These are phyloP conservation scores for Somion occarium DNA, from an alignment of 1,284 basidiomycete species.

Conservation along the genomic window DNA sequence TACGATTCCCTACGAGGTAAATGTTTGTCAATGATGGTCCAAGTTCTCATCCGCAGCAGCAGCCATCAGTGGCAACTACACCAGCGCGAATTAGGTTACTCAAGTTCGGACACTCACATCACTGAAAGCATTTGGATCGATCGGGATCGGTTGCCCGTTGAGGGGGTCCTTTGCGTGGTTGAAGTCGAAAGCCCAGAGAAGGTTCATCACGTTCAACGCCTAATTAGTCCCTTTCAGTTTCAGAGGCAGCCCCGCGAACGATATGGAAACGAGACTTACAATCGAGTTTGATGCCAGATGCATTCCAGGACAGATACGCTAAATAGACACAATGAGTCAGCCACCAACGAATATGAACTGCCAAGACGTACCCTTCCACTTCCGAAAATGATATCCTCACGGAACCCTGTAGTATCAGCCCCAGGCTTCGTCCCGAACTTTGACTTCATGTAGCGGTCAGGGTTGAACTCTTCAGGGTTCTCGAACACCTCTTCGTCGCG, in stretches of 20 bases:
- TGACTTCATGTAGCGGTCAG: constrained; percentile 5
- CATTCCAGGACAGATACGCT: constrained; percentile 11
- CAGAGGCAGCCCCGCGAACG: no score
- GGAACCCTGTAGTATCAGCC: constrained; percentile 2
- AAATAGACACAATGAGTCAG: neutral
- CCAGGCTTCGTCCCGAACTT: constrained; percentile 5
- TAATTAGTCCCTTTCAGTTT: constrained; percentile 10
- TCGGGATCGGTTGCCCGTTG: neutral
- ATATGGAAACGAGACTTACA: no score
- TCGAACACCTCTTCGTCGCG: constrained; percentile 5
- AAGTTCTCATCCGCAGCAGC: no score
- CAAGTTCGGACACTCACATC: neutral
- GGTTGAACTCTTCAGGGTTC: constrained; percentile 6
- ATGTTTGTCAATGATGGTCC: no score
- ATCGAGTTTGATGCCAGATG: constrained; percentile 5
- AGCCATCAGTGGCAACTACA: no score
- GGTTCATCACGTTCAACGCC: no score
- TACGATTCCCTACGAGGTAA: no score
- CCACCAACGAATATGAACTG: neutral
- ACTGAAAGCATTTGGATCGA: constrained; percentile 4
- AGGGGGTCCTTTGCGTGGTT: constrained; percentile 5
- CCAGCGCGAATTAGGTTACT: neutral
- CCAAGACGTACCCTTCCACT: constrained; percentile 8
- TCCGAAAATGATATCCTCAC: constrained; percentile 9
- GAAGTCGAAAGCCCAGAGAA: constrained; percentile 13